These are phyloP conservation scores for Calonectria leucothoes DNA, from an alignment of 2,329 filamentous ascomycete species.

Conservation along the genomic window DNA sequence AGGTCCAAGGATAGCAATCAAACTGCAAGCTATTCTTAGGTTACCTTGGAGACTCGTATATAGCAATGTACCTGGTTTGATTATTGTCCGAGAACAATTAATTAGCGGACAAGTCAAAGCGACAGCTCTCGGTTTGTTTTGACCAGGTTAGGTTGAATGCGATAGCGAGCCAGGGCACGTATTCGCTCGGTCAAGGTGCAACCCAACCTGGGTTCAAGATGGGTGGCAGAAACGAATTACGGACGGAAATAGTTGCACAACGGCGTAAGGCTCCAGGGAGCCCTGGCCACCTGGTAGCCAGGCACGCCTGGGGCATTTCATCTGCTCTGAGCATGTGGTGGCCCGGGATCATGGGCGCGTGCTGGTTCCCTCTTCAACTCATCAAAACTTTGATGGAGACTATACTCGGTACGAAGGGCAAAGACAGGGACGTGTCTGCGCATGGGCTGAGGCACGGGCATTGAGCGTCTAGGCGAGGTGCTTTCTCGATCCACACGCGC, in stretches of 20 bases:
- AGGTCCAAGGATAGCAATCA: not conserved
- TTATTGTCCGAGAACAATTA: not conserved
- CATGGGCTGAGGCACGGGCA: slow-evolving; percentile 9
- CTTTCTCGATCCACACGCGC: not conserved
- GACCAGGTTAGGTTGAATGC: not conserved
- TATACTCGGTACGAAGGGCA: not conserved
- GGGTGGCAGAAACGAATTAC: slow-evolving; percentile 14
- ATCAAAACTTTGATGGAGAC: slow-evolving; percentile 1
- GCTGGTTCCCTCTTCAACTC: slow-evolving; percentile 1
- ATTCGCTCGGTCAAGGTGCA: slow-evolving; percentile 4
- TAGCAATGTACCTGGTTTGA: not conserved
- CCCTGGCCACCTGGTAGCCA: not conserved
- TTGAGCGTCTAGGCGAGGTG: not conserved
- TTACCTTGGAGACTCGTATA: not conserved
- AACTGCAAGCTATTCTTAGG: not conserved
- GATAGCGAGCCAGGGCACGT: not conserved
- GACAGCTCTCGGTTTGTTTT: not conserved
- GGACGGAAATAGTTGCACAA: slow-evolving; percentile 18
- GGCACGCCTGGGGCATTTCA: not conserved
- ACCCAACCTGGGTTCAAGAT: slow-evolving; percentile 5
- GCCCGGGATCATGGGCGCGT: not conserved
- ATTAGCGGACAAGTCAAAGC: not conserved
- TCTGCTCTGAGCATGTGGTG: not conserved
- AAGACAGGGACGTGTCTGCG: not conserved
- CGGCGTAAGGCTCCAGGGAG: slow-evolving; percentile 9